Conservation (phyloP, 2,329 filamentous ascomycete species). For the Colletotrichum tropicale region DNA sequence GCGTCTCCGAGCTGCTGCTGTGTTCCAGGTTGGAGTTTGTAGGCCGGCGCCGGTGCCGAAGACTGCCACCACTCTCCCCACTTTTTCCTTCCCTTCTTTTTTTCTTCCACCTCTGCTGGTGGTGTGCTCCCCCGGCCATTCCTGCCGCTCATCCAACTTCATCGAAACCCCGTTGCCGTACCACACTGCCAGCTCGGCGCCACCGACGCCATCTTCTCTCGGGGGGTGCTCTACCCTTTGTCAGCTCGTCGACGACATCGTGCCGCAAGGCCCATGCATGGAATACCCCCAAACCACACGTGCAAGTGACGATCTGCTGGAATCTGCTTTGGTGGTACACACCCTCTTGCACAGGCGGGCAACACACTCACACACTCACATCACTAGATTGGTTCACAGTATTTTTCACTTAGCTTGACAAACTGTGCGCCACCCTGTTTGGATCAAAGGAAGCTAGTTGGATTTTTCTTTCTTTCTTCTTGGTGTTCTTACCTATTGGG, state of each 20-base stretch:
- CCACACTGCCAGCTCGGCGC: not conserved
- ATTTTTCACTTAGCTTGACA: not conserved
- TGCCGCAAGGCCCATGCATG: not conserved
- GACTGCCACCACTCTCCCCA: not conserved
- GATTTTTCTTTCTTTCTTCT: not conserved
- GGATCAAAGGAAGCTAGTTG: not conserved
- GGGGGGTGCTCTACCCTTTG: not conserved
- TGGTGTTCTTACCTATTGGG: not conserved
- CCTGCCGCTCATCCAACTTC: not conserved
- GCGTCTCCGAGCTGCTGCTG: not conserved
- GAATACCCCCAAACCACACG: not conserved
- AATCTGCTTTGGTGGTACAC: not conserved
- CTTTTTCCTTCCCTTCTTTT: not conserved
- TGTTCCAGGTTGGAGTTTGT: not conserved
- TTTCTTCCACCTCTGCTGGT: not conserved
- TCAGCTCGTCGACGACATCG: not conserved
- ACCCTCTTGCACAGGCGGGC: not conserved
- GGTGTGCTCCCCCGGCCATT: not conserved
- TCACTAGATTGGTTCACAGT: not conserved
- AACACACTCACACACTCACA: not conserved
- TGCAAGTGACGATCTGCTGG: not conserved
- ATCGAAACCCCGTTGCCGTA: not conserved
- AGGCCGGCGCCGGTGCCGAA: not conserved
- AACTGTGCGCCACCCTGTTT: constrained; percentile 1
- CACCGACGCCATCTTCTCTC: constrained; percentile 1